Evolutionary conservation across 2,329 filamentous ascomycete genomes (phyloP), one percentile per base, ranked within the genome.

Genomic region (Dryadomyces quercivorus): DNA sequence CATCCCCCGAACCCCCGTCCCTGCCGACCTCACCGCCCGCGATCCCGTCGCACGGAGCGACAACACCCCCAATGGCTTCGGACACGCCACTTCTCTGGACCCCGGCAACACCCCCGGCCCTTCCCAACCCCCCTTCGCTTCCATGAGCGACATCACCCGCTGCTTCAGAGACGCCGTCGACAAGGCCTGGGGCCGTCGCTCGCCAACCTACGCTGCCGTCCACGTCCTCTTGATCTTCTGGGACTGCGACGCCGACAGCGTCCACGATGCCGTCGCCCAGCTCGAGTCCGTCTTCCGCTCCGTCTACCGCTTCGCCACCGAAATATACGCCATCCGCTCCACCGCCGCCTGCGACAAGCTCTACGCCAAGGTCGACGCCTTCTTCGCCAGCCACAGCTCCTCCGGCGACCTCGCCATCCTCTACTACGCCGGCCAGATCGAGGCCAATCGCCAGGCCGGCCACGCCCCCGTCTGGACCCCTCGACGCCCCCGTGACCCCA

Each of bases 171-270:
- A 52, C 3, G 59, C 60, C 8, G 58, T 59, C 8, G 26, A 20
- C 16, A 53, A 51, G 6, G 56, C 57, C 40, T 57, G 59, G 56
- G 50, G 49, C 20, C 55, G 53, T n/a, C 53, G 58, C 10, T 48
- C 56, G 22, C 56, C 59, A 16, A 58, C 58, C 0, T 61, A 61
- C 38, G 45, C 40, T 15, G 38, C 21, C 12, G 58, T 58, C 16
- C 47, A 51, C 16, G 60, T 59, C 10, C 31, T 61, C 42, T 34
- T 60, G 2, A 6, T 61, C 22, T 54, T 54, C 43, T 61, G 60
- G 59, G 55, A 56, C 13, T 52, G 57, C 13, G 60, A 61, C 45
- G 43, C 38, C 18, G 5, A 2, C 13, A 49, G 51, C 5, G 50
- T 59, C 9, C 49, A 47, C 15, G 40, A 44, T 5, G 52, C 42